Conservation (phyloP, 306 rosid species). For the Datisca glomerata region DNA sequence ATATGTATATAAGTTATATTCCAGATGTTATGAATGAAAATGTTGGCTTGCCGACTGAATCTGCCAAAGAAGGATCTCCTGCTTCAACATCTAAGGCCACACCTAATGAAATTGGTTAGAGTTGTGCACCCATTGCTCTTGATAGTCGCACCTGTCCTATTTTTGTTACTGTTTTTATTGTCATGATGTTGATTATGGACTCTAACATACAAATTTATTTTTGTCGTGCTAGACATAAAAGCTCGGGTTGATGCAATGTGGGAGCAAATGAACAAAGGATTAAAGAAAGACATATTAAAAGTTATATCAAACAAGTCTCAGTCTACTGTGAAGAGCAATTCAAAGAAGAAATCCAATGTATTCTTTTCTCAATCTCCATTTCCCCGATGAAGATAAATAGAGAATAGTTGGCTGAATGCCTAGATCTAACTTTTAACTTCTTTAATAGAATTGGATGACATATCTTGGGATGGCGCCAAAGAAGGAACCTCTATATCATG, state of each 20-base stretch:
- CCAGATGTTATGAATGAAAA: slow-evolving; percentile 40
- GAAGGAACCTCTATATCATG: slow-evolving; percentile 26
- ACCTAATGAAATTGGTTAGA: slow-evolving; percentile 41
- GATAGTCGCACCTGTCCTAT: slow-evolving; percentile 2
- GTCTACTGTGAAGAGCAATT: slow-evolving; percentile 25
- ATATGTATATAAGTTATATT: too few relatives aligned
- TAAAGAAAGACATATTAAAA: slow-evolving; percentile 37
- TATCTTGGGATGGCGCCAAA: slow-evolving; percentile 69
- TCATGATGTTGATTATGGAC: slow-evolving; percentile 10
- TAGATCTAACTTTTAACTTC: slow-evolving; percentile 13
- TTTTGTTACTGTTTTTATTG: background rate
- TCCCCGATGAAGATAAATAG: background rate
- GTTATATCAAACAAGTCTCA: slow-evolving; percentile 35
- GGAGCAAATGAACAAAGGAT: slow-evolving; percentile 92
- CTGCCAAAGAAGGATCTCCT: slow-evolving; percentile 29
- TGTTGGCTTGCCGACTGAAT: slow-evolving; percentile 22
- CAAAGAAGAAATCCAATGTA: slow-evolving; percentile 62
- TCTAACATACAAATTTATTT: slow-evolving; percentile 4
- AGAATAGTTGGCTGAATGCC: slow-evolving; percentile 6
- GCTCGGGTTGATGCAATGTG: slow-evolving; percentile 78
- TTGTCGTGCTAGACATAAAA: slow-evolving; percentile 41
- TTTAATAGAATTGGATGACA: slow-evolving; percentile 61
- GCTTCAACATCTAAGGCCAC: slow-evolving; percentile 26
- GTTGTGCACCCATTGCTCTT: slow-evolving; percentile 2
- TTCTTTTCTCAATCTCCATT: slow-evolving; percentile 18